These are phyloP conservation scores for Pisolithus marmoratus DNA, from an alignment of 768 basidiomycete species.

Conservation along the genomic window DNA sequence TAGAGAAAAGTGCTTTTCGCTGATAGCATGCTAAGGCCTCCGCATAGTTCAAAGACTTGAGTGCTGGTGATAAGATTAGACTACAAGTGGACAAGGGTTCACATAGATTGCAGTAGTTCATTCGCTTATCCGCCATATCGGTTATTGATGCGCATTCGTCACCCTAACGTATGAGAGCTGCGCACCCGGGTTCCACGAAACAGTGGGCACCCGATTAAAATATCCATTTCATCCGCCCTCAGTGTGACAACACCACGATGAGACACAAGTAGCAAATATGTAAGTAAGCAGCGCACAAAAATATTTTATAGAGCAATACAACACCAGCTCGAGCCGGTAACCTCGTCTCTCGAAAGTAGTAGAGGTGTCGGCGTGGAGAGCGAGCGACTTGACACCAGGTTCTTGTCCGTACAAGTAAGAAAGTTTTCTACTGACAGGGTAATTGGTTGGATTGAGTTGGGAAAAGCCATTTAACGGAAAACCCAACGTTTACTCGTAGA, in stretches of 20 bases:
- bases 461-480: background rate
- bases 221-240: background rate
- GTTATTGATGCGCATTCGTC: background rate
- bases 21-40: background rate
- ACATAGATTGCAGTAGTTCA: background rate
- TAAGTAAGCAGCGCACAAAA: background rate
- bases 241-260: background rate
- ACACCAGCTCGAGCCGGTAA: background rate
- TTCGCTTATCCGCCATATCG: background rate
- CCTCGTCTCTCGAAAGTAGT: background rate
- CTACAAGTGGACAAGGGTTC: conserved; percentile 52
- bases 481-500: background rate
- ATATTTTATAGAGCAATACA: background rate
- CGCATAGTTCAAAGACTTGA: conserved; percentile 37
- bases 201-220: background rate
- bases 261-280: background rate
- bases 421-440: background rate
- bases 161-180: background rate
- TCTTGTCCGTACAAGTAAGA: background rate
- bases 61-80: conserved; percentile 36
- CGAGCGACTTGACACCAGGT: background rate
- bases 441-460: background rate
- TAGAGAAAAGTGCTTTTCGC: background rate
- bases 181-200: background rate
- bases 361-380: background rate